Evolutionary conservation across 2,329 filamentous ascomycete species (phyloP).

Genomic region (Colletotrichum musae): DNA sequence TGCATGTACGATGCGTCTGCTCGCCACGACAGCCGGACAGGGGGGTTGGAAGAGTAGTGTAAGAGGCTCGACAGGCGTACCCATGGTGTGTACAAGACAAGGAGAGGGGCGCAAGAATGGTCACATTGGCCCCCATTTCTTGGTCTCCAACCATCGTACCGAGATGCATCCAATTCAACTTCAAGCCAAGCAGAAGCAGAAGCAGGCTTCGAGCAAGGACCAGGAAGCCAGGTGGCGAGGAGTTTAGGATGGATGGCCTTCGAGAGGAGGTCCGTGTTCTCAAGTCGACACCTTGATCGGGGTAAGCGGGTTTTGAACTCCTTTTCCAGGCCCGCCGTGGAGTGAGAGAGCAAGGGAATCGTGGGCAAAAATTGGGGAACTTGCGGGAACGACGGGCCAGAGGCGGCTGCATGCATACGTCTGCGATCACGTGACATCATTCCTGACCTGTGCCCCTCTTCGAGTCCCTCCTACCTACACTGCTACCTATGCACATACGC

Average conservation of each 20-base stretch:
- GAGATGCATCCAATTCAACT: slow-evolving; percentile 17
- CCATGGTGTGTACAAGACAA: background rate
- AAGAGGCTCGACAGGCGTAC: background rate
- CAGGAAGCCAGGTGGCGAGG: slow-evolving; percentile 3
- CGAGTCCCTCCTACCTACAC: no score
- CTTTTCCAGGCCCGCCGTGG: slow-evolving; percentile 27
- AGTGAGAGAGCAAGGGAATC: slow-evolving; percentile 36
- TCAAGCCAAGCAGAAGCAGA: slow-evolving; percentile 13
- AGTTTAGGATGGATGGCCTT: background rate
- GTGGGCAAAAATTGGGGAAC: slow-evolving; percentile 34
- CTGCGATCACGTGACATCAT: slow-evolving; percentile 30
- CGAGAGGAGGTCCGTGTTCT: slow-evolving; percentile 26
- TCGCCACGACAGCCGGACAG: background rate
- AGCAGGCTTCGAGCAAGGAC: slow-evolving; percentile 15
- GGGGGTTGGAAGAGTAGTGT: background rate
- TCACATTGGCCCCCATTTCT: slow-evolving; percentile 23
- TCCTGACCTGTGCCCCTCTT: slow-evolving; percentile 9
- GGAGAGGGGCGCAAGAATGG: background rate
- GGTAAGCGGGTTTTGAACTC: slow-evolving; percentile 22
- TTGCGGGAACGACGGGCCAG: slow-evolving; percentile 38
- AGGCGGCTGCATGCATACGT: slow-evolving; percentile 40
- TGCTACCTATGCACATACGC: no score
- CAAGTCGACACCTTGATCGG: slow-evolving; percentile 20
- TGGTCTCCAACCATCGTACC: slow-evolving; percentile 14
- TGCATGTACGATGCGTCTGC: background rate